Percentiles rank a stretch among this genome's conserved stretches.
These are phyloP conservation scores for Blepharisma undulans DNA, from an alignment of 169 alveolate genomes.

Conservation along the genomic window DNA sequence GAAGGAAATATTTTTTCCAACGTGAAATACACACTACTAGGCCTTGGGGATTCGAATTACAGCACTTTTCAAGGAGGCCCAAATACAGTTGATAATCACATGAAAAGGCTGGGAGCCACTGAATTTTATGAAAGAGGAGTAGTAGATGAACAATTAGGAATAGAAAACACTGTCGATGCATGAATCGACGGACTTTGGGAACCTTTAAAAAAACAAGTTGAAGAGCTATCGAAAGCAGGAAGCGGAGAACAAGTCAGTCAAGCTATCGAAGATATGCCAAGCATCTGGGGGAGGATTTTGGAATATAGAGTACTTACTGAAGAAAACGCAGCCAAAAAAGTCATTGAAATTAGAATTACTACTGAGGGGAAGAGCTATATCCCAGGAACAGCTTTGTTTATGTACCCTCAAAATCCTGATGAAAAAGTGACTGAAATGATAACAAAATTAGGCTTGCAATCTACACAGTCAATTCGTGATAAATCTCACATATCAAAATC, in stretches of 20 bases:
- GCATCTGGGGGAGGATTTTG: background rate
- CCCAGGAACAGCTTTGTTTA: conserved; percentile 21
- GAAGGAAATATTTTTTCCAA: background rate
- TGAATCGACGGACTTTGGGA: conserved; percentile 52
- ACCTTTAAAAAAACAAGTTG: background rate
- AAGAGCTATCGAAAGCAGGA: background rate
- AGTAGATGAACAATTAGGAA: conserved; percentile 55
- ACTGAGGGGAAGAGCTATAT: background rate
- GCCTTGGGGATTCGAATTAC: conserved; percentile 61
- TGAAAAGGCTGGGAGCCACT: conserved; percentile 47
- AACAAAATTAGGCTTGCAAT: background rate
- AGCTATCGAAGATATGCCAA: background rate
- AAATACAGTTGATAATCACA: conserved; percentile 5
- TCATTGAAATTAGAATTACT: conserved; percentile 3
- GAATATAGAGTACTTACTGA: conserved; percentile 7
- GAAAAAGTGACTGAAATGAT: conserved; percentile 12
- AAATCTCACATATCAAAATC: background rate
- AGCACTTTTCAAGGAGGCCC: conserved; percentile 49
- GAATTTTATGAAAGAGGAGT: conserved; percentile 50
- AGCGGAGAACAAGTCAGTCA: background rate
- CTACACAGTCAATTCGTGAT: background rate
- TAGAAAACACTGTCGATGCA: conserved; percentile 52
- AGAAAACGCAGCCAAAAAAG: background rate
- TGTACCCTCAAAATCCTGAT: conserved; percentile 21
- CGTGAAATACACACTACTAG: conserved; percentile 44